phyloP scores from a whole-genome alignment of 2,329 filamentous ascomycete genomes.

The Nothopassalora personata region DNA sequence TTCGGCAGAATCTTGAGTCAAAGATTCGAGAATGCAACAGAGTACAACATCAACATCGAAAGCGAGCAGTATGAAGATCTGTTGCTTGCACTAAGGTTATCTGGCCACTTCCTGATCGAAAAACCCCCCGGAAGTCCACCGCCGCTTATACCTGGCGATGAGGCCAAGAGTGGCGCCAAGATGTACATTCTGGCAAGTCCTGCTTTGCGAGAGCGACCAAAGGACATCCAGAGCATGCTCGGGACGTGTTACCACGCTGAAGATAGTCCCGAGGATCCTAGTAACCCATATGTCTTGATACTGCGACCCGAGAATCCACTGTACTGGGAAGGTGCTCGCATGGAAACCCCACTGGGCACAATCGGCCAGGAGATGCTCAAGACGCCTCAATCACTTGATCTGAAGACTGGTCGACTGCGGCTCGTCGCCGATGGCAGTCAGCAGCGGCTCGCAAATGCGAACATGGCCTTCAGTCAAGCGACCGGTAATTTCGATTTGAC shows the following conservation, averaged over 20 bases:
- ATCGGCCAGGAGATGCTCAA: constrained; percentile 60
- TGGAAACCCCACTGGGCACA: constrained; percentile 41
- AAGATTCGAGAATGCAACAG: constrained; percentile 92
- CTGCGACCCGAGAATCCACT: constrained; percentile 74
- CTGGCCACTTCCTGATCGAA: constrained; percentile 83
- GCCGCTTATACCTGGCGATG: constrained; percentile 11
- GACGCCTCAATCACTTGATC: constrained; percentile 62
- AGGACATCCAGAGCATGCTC: constrained; percentile 80
- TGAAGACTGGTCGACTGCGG: constrained; percentile 80
- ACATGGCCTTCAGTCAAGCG: constrained; percentile 71
- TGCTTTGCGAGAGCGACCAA: constrained; percentile 65
- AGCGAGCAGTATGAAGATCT: constrained; percentile 67
- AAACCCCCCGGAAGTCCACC: constrained; percentile 50
- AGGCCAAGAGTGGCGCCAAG: constrained; percentile 42
- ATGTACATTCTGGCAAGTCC: constrained; percentile 77
- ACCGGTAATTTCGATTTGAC: constrained; percentile 81
- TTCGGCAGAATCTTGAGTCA: constrained; percentile 88
- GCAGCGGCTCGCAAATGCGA: constrained; percentile 69
- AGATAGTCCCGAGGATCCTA: constrained; percentile 64
- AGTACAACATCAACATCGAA: constrained; percentile 78
- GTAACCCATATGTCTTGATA: constrained; percentile 79
- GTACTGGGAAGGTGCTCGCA: constrained; percentile 70
- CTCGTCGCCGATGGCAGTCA: constrained; percentile 85
- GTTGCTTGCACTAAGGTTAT: constrained; percentile 71
- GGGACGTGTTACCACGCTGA: constrained; percentile 70